These are phyloP conservation scores for Xylaria sp. DNA, from an alignment of 495 filamentous ascomycete genomes.

Conservation along the genomic window DNA sequence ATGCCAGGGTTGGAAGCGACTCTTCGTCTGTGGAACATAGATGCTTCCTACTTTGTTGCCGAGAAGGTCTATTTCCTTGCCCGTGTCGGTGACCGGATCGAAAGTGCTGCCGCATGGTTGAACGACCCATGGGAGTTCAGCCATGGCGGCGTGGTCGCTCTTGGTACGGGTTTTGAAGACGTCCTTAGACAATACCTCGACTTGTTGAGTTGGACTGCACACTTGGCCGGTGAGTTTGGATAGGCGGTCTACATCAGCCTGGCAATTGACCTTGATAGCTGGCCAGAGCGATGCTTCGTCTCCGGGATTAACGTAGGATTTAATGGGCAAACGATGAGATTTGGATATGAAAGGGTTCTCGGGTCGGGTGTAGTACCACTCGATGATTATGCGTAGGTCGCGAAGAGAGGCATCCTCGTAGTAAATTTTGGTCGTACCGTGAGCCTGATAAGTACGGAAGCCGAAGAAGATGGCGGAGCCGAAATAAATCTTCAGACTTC, in stretches of 20 bases:
- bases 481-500: slow-evolving; percentile 11
- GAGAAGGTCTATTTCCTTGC: neutral
- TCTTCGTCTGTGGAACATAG: neutral
- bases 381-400: slow-evolving; percentile 19
- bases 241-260: slow-evolving; percentile 9
- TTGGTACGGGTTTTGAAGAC: neutral
- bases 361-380: slow-evolving; percentile 12
- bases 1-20: neutral
- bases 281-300: slow-evolving; percentile 9
- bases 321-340: neutral
- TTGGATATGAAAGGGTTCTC: slow-evolving; percentile 11
- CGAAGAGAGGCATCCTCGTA: slow-evolving; percentile 9
- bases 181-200: slow-evolving; percentile 5
- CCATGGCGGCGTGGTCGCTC: neutral
- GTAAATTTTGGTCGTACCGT: neutral
- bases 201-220: neutral
- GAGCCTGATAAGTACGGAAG: neutral
- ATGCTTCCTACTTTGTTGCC: neutral
- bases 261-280: slow-evolving; percentile 27
- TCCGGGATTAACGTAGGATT: neutral
- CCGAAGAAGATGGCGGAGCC: slow-evolving; percentile 14
- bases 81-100: neutral
- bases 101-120: neutral
- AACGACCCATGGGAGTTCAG: slow-evolving; percentile 15
- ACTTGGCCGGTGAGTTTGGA: neutral